Base-by-base conservation (phyloP, 306 rosid species). In the Quercus cerris region DNA sequence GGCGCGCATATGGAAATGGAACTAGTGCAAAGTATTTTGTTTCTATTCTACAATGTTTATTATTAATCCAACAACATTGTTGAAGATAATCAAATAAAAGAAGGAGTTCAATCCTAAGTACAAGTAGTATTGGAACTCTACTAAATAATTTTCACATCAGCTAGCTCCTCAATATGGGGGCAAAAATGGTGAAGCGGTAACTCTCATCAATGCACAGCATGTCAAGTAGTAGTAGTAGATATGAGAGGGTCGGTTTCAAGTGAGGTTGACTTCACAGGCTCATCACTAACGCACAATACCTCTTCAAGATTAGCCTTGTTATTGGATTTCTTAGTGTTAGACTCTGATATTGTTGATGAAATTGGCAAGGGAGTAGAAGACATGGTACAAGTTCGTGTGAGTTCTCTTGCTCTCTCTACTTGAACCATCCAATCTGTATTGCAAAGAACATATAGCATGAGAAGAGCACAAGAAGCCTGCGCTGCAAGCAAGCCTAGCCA, bases 401-500 rank as follows among this genome's bases (percentile, higher is more conserved):
- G 89, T n/a, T 87, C 82, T 35, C 64, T 82, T 4, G 98, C 97
- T 74, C 91, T 89, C 8, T 85, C 79, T 0, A 84, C 93, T 25
- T 90, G 88, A 13, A 78, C 84, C 22, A 77, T 81, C 99, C 99
- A 96, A 62, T 96, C 98, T 0, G 99, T 96, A 25, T 78, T 88
- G 74, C 75, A 79, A 23, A 96, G 97, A 80, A 89, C 98, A 73
- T 82, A 82, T 1, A 96, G 10, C 99, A 96, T 96, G 74, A 93
- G 91, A 59, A 80, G 51, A 2, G 97, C 99, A 18, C 99, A 96
- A 0, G 86, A 80, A 63, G 70, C 97, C 89, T 96, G 99, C 74
- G 99, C 99, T 1, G 98, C 97, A 88, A 96, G 92, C 84, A 96
- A 92, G 41, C 99, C 99, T 4, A 96, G 63, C 99, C 99, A 96